Base-by-base conservation (phyloP, 768 basidiomycete genomes). In the Lactarius sp. region DNA sequence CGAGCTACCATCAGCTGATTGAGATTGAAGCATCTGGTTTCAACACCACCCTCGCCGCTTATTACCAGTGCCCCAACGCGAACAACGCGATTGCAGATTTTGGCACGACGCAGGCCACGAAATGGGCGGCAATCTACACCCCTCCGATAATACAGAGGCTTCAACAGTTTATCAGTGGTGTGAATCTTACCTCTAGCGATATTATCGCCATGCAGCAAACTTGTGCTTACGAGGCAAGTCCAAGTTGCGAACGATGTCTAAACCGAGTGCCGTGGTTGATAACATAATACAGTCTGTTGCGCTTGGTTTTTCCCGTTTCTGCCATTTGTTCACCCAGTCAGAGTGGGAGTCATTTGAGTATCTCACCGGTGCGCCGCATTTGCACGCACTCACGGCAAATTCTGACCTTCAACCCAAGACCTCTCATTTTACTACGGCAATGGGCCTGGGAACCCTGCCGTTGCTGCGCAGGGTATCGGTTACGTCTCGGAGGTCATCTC, bases 261-360 rank as follows among this genome's bases (percentile, higher is more conserved):
- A 36, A 6, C 54, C 36, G 37, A n/a, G n/a, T 5, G 20, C 36
- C 14, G 22, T 56, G 9, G 31, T 6, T 52, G 50, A 51, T 31
- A 14, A n/a, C 18, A 42, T 18, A 2, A 42, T 52, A 6, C 51
- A 79, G 78, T 78, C 81, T 14, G 81, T 82, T 36, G 76, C 80
- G 2, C 74, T 82, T n/a, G 80, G 80, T 0, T 81, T 76, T 67
- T 81, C 80, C 10, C 68, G 71, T 18, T 83, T 82, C 73, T 83
- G 81, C 65, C 72, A 73, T 9, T 70, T 83, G 12, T 83, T 83
- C 73, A 81, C 81, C 4, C 71, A 79, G 62, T 75, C 79, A 47
- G 82, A 83, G 68, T 83, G 81, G 81, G 75, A 76, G 66, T 77
- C 79, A 1, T 82, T 77, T 63, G 77, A 80, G 57, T 81, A 83